Evolutionary conservation across 225 moss, liverwort and hornwort species (phyloP).

Genomic region (Polytrichum commune): DNA sequence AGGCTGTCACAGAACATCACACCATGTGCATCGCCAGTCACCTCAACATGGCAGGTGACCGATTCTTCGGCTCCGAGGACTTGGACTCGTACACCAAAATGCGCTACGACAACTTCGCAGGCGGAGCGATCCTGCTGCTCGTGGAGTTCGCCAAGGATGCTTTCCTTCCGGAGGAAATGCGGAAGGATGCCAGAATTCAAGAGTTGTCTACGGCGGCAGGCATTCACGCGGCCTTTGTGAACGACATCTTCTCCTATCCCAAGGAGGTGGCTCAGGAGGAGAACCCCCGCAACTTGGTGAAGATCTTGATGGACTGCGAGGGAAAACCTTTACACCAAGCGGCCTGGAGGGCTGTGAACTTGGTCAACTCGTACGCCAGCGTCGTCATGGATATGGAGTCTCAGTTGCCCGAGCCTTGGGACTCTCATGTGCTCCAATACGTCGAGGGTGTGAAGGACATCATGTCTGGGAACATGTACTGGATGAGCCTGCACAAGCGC

Average conservation of each 20-base stretch:
- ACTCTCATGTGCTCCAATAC: background rate
- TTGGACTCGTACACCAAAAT: slow-evolving; percentile 5
- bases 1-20: background rate
- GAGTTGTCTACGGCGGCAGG: background rate
- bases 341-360: background rate
- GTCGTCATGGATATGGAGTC: background rate
- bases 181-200: background rate
- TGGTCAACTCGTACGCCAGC: background rate
- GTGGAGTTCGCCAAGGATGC: background rate
- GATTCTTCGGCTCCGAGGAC: background rate
- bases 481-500: background rate
- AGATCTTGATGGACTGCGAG: slow-evolving; percentile 1
- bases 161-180: slow-evolving; percentile 3
- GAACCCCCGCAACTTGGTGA: background rate
- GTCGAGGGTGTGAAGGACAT: slow-evolving; percentile 6
- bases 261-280: slow-evolving; percentile 5
- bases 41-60: background rate
- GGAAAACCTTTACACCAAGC: background rate
- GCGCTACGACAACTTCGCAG: background rate
- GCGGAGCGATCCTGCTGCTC: background rate
- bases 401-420: background rate
- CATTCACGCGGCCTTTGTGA: background rate
- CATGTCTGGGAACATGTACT: slow-evolving; percentile 6
- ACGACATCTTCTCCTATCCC: slow-evolving; percentile 13
- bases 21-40: background rate